Evolutionary conservation across 2,329 filamentous ascomycete species (phyloP).

Genomic region (Pyrenophora tritici-repentis): DNA sequence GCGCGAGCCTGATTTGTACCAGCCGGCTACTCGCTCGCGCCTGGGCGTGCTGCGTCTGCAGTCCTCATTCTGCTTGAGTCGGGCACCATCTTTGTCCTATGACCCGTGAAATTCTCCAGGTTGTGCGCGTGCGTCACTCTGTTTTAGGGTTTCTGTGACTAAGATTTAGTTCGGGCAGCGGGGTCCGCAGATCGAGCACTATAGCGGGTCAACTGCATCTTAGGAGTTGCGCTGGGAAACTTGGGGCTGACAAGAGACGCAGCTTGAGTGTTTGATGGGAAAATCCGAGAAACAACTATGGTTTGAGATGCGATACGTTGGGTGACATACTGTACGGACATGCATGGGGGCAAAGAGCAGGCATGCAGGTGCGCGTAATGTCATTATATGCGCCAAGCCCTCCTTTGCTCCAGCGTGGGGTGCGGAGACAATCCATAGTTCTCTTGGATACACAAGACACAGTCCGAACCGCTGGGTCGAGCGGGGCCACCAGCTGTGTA

Average conservation of each 20-base stretch:
- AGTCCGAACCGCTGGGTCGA: no score
- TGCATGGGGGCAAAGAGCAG: slow-evolving; percentile 11
- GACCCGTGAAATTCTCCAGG: slow-evolving; percentile 14
- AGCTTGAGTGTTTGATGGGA: neutral
- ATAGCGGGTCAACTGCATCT: slow-evolving; percentile 7
- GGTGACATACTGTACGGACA: neutral
- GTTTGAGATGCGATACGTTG: neutral
- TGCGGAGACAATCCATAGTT: neutral
- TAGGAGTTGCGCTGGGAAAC: neutral
- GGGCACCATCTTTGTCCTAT: slow-evolving; percentile 13
- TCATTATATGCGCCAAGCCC: slow-evolving; percentile 29
- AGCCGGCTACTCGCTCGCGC: slow-evolving; percentile 26
- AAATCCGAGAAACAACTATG: neutral
- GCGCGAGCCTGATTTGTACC: slow-evolving; percentile 33
- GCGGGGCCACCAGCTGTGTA: no score
- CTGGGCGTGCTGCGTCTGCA: slow-evolving; percentile 32
- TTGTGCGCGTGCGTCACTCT: slow-evolving; percentile 27
- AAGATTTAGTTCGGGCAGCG: slow-evolving; percentile 27
- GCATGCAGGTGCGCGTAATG: slow-evolving; percentile 22
- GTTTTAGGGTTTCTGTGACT: slow-evolving; percentile 32
- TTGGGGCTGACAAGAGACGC: neutral
- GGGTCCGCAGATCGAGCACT: slow-evolving; percentile 13
- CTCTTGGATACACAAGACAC: neutral
- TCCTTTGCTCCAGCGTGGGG: slow-evolving; percentile 25
- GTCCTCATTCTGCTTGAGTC: slow-evolving; percentile 15